Base-by-base conservation (phyloP, 2,329 filamentous ascomycete genomes). In the Pyricularia grisea region DNA sequence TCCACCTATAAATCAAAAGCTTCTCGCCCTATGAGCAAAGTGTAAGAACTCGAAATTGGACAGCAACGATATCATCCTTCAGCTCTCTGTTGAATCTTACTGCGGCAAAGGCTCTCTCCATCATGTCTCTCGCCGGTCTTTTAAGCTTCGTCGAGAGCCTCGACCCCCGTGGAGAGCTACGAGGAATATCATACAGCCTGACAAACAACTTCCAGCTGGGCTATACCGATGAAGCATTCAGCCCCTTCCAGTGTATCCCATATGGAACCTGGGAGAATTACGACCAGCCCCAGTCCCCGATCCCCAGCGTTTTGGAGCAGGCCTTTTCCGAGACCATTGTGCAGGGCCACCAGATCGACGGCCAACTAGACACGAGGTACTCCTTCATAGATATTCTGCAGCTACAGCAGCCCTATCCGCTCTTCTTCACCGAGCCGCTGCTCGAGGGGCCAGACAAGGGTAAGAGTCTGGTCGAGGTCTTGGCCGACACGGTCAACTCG, bases 311-410 rank as follows among this genome's bases (percentile, higher is more conserved):
- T 5, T 36, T 67, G n/a, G 65, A 67, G 14, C 65, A 67, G 36
- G 65, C 65, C 14, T 67, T 67, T 42, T 6, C 10, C 17, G 65
- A 67, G 30, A 67, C 65, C 36, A 28, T 67, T 23, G 65, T 67
- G 20, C 11, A 42, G 5, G 65, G 65, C 65, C 65, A 58, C 33
- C 28, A 25, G 27, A 12, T n/a, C 4, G 23, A 67, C 23, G 65
- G 65, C 5, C 17, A 55, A 10, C 20, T 4, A 1, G 65, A 67
- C 65, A 23, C 31, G n/a, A 5, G 58, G 31, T 27, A 67, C 65
- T 67, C 36, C 27, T 67, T 67, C 17, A 55, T 67, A 20, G 65
- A 67, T 27, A 67, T 67, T 36, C 65, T 67, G 33, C 65, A 67
- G 27, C 65, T 67, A 6, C 30, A 27, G 31, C 31, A 67, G 36